Base-by-base conservation (phyloP, 2,329 filamentous ascomycete species). In the Diaporthe helianthi region DNA sequence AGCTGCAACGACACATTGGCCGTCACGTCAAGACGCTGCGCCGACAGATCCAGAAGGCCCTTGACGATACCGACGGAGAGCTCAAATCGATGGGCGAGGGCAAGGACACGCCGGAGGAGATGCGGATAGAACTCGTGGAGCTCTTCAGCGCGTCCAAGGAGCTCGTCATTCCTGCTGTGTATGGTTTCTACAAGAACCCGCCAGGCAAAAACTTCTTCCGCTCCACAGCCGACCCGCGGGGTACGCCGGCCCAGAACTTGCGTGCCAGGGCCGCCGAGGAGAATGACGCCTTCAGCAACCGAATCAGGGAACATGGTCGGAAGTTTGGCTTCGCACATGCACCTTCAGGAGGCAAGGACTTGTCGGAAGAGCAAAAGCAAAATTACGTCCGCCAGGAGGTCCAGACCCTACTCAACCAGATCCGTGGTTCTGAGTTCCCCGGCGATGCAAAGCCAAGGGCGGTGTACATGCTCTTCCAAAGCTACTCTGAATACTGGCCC, bases 111-210 rank as follows among this genome's bases (percentile, higher is more conserved):
- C 80, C 85, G 1, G 82, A 84, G 71, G 84, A 86, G 78, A 86
- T 86, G 84, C 80, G 83, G 17, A 80, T 85, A 69, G 83, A 86
- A 74, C 84, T 86, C 74, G 83, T 84, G 53, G 84, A 86, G 72
- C 79, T 86, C 7, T 86, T 86, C 70, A 85, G 84, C 0, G 79
- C 81, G 0, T 86, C 83, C 38, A 85, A 85, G 76, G 84, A 86
- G 65, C 80, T 86, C n/a, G 83, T 86, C 46, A 85, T 83, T 1
- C 84, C 84, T 3, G 84, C 84, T 47, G 83, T 86, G 31, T 84
- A 86, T 65, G 84, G 84, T 61, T 85, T 84, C 77, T 86, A 86
- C 80, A 86, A 86, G 79, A 86, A 86, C 70, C 84, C 84, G 0
- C 83, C 84, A 19, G 82, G 83, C 68, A 83, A 84, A 73, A 80